Base-by-base conservation (phyloP, 2,329 filamentous ascomycete species). In the Neopestalotiopsis clavispora region DNA sequence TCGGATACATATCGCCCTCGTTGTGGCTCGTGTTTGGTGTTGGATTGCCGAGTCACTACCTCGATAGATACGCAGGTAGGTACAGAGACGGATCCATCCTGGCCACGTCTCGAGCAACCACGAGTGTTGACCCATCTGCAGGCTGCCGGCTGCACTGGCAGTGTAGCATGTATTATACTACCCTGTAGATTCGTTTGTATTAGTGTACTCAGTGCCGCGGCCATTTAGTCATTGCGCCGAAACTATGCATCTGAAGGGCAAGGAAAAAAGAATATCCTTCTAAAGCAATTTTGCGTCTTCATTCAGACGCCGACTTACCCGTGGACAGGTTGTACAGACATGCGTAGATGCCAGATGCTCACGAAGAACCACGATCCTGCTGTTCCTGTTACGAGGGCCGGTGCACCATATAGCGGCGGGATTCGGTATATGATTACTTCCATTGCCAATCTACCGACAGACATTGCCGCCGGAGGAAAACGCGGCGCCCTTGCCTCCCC, bases 191-290 rank as follows among this genome's bases (percentile, higher is more conserved):
- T 34, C 5, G 59, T 38, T 5, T 17, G 34, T 62, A 38, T 38
- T 20, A n/a, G 34, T 30, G 13, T 59, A 59, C 13, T 59, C 57
- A 30, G 57, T 14, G 17, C n/a, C 28, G 17, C 59, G 17, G 20
- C 30, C 59, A 32, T 30, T 62, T 62, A 62, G 59, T 62, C 59
- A 62, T 62, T 62, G 32, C 59, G 59, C 59, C 59, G 59, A 62
- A 62, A 59, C 49, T 23, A 38, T 20, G 20, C 17, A n/a, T 23
- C 3, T 52, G 45, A 52, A 17, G 45, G 17, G 45, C 9, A n/a
- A 10, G 45, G 45, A 52, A 52, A 52, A 52, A 52, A 52, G 45
- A 52, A 52, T 20, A 52, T 52, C 45, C 45, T 20, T 52, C 45
- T 9, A 20, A 52, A 17, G 14, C n/a, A 23, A 52, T n/a, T 20